Conservation (phyloP, 495 filamentous ascomycete genomes). For the Penicillium canescens region DNA sequence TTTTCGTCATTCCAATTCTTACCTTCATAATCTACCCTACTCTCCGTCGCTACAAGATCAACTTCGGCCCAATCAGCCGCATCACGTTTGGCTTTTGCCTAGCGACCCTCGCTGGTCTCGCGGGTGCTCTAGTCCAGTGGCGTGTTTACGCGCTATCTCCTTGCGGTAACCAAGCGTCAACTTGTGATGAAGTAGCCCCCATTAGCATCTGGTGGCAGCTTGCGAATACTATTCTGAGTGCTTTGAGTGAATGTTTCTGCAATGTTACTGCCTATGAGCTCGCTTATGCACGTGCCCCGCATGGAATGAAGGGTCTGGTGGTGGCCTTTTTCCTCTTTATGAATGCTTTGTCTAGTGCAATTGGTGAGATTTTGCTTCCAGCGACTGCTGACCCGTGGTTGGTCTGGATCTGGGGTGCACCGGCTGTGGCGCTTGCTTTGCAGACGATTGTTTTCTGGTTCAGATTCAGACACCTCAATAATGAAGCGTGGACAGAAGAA, state of each 20-base stretch:
- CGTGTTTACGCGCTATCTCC: conserved; percentile 58
- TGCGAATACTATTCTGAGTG: conserved; percentile 51
- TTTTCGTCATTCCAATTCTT: conserved; percentile 62
- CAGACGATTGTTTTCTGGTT: conserved; percentile 53
- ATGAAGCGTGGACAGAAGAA: conserved; percentile 23
- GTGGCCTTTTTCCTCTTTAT: conserved; percentile 65
- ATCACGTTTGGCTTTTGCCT: conserved; percentile 67
- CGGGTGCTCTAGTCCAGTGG: conserved; percentile 65
- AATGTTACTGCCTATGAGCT: conserved; percentile 70
- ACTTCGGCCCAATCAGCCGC: conserved; percentile 65
- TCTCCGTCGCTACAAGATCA: conserved; percentile 53
- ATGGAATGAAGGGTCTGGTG: conserved; percentile 68
- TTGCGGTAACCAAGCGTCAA: conserved; percentile 52
- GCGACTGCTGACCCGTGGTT: conserved; percentile 64
- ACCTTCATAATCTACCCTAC: conserved; percentile 64
- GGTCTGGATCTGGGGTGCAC: conserved; percentile 55
- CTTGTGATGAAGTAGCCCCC: conserved; percentile 43
- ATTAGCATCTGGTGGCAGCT: conserved; percentile 58
- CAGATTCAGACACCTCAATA: conserved; percentile 44
- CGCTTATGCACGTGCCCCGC: conserved; percentile 69
- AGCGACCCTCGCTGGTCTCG: conserved; percentile 54
- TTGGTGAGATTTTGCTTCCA: conserved; percentile 60
- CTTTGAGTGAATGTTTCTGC: conserved; percentile 67
- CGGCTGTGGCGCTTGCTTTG: conserved; percentile 46
- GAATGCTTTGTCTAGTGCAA: conserved; percentile 47